These are phyloP conservation scores for Dittrichia graveolens DNA, from an alignment of 129 eudicot genomes.

Conservation along the genomic window DNA sequence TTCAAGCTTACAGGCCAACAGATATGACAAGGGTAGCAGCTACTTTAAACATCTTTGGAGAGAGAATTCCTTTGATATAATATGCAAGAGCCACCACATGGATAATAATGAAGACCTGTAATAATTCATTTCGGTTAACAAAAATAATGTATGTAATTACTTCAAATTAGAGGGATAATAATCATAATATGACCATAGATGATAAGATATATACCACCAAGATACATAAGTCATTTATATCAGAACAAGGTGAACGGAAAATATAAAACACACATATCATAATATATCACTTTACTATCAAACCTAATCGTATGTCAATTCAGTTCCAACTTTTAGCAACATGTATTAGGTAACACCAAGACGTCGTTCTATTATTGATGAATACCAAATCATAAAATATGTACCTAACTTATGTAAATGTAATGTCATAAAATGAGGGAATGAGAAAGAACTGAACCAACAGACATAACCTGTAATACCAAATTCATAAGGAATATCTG, in stretches of 20 bases:
- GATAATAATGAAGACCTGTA: constrained; percentile 87
- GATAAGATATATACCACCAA: constrained; percentile 10
- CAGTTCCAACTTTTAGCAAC: no score
- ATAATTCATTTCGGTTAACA: constrained; percentile 6
- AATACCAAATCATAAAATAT: no score
- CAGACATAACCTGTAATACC: no score
- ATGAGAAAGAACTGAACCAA: no score
- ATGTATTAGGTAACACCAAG: no score
- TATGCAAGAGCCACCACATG: constrained; percentile 95
- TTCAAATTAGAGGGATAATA: background rate
- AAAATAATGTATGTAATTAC: background rate
- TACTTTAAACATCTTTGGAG: constrained; percentile 96
- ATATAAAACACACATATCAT: background rate
- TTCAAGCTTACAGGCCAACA: constrained; percentile 81
- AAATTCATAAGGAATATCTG: no score
- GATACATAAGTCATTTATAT: background rate
- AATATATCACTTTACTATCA: background rate
- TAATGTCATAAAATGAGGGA: no score
- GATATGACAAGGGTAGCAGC: constrained; percentile 93
- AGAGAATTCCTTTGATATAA: constrained; percentile 90
- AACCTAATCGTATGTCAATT: no score
- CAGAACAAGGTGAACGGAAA: background rate
- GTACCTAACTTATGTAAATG: no score
- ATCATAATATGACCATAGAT: constrained; percentile 20
- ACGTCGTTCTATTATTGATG: no score